Conservation (phyloP, 805 yeast genomes). For the Cyberlindnera saturnus region DNA sequence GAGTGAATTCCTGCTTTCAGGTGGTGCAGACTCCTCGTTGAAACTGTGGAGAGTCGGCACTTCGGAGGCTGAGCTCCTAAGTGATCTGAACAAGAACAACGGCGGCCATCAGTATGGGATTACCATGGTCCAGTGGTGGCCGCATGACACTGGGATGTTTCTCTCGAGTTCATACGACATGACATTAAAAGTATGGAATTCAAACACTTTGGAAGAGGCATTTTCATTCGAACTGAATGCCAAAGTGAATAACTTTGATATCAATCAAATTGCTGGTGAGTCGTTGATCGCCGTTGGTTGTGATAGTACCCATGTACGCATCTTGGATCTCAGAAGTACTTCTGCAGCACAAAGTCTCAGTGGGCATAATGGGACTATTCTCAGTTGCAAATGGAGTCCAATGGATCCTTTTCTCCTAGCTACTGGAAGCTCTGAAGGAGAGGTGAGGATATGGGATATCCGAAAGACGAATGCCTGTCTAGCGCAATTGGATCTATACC, state of each 20-base stretch:
- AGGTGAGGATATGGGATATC: constrained; percentile 80
- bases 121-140: constrained; percentile 82
- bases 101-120: constrained; percentile 65
- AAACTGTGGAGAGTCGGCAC: constrained; percentile 54
- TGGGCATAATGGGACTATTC: constrained; percentile 49
- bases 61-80: constrained; percentile 5
- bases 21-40: constrained; percentile 66
- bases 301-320: constrained; percentile 62
- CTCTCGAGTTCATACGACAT: constrained; percentile 77
- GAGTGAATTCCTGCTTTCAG: constrained; percentile 47
- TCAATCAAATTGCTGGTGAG: constrained; percentile 38
- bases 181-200: constrained; percentile 75
- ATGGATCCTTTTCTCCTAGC: constrained; percentile 53
- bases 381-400: constrained; percentile 74
- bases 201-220: constrained; percentile 57
- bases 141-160: constrained; percentile 80
- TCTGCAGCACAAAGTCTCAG: constrained; percentile 66
- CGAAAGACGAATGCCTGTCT: constrained; percentile 62
- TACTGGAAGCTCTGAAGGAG: constrained; percentile 79
- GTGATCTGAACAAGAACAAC: constrained; percentile 21
- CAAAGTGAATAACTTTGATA: constrained; percentile 62
- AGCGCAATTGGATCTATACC: constrained; percentile 52
- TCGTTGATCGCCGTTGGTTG: constrained; percentile 65
- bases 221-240: constrained; percentile 58
- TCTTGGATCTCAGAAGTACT: constrained; percentile 69